Evolutionary conservation across 164 flowering plant genomes (phyloP), one percentile per base, ranked within the genome.

Genomic region (Tetracentron sinense): DNA sequence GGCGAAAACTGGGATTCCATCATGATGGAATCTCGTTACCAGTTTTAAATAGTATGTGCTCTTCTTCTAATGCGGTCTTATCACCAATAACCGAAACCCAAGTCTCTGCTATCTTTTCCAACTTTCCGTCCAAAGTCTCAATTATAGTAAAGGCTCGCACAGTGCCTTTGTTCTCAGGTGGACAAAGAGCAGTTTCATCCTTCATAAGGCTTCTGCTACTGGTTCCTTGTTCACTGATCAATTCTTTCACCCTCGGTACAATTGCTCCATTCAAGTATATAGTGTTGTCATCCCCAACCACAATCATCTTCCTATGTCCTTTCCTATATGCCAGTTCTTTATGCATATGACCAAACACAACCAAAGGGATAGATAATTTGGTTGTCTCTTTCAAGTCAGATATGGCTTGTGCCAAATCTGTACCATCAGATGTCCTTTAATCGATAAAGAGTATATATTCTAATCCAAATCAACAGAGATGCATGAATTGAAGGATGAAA

Each of bases 291-390:
- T 73, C 64, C 23, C 83, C 89, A 57, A 74, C 75, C 42, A 69
- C 92, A 46, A 88, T 70, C 92, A 89, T 89, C 70, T 83, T 86
- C 31, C 93, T 77, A 49, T 72, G 75, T 51, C 92, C 91, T 46
- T 63, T 74, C 69, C 83, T 69, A 73, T 73, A 54, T 54, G 89
- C 84, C 49, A 92, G 77, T 62, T 80, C 77, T 75, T 90, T 92
- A 66, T 92, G 96, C 98, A 92, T 92, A 77, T 92, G 98, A 27
- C 96, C 98, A 67, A 88, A 90, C 27, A 88, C 87, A 22, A 92
- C 96, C 70, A 88, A 61, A 19, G 91, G 91, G 53, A 85, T 75
- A 4, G 52, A 50, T 25, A 75, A 35, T 54, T 72, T 72, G 26
- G 77, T 72, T 38, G 73, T 73, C 68, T 75, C 83, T 74, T 84